Evolutionary conservation across 441 rosid genomes (phyloP).

Genomic region (Erodium texanum): DNA sequence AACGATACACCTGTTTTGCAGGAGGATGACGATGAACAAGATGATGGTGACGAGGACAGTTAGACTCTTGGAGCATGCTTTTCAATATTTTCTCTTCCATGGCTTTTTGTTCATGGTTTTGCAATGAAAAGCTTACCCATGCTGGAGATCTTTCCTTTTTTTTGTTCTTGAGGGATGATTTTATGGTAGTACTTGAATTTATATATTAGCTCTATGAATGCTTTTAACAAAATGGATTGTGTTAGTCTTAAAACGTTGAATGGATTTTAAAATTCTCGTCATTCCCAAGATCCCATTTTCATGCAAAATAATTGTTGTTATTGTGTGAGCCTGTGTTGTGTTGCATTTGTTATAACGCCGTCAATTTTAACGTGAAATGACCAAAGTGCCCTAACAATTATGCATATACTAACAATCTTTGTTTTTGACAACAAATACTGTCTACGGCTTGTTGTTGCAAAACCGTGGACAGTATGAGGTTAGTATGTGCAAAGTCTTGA

Average conservation of each 20-base stretch:
- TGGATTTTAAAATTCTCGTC: neutral
- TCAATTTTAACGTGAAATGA: too few species aligned
- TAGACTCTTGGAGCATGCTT: neutral
- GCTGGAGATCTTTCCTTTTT: too few species aligned
- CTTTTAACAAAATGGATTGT: neutral
- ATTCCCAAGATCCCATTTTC: too few species aligned
- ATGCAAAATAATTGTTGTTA: too few species aligned
- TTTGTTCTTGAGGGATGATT: neutral
- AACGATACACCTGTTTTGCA: slow-evolving; percentile 13
- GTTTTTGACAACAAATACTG: too few species aligned
- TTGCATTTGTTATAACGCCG: too few species aligned
- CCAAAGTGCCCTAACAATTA: too few species aligned
- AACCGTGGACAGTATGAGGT: too few species aligned
- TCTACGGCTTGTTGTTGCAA: too few species aligned
- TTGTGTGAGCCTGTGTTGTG: too few species aligned
- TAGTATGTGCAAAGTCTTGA: too few species aligned
- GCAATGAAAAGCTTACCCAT: neutral
- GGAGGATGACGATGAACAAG: slow-evolving; percentile 21
- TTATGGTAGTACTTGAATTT: neutral
- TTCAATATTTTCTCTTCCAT: neutral
- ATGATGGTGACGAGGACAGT: slow-evolving; percentile 15
- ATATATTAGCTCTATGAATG: neutral
- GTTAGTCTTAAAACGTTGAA: neutral
- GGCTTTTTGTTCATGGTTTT: neutral
- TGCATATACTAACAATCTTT: too few species aligned